These are phyloP conservation scores for Fomitopsis betulina DNA, from an alignment of 1,284 basidiomycete genomes.

Conservation along the genomic window DNA sequence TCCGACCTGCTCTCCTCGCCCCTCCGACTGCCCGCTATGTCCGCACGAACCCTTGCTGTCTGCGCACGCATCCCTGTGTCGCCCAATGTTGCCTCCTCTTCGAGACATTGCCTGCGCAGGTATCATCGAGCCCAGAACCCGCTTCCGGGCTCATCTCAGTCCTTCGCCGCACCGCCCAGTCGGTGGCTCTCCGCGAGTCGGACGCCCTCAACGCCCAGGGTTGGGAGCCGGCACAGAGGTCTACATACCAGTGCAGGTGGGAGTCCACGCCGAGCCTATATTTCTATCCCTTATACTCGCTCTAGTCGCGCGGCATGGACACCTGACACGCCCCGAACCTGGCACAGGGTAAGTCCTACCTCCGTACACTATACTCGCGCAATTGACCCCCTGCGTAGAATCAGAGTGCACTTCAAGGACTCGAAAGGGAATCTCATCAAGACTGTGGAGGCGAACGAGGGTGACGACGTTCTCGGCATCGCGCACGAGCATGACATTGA, in stretches of 20 bases:
- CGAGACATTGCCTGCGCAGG: neutral
- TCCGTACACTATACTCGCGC: neutral
- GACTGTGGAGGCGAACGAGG: conserved; percentile 90
- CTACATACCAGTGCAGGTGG: neutral
- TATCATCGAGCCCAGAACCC: neutral
- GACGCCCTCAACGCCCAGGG: neutral
- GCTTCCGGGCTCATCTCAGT: neutral
- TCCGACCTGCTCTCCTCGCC: neutral
- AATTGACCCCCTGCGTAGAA: conserved; percentile 38
- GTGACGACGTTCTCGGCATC: conserved; percentile 87
- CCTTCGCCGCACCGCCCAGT: neutral
- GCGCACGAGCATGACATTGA: conserved; percentile 98
- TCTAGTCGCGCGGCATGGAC: conserved; percentile 29
- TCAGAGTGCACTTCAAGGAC: conserved; percentile 89
- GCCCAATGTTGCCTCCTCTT: neutral
- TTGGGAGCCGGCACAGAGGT: neutral
- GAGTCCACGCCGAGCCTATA: too few relatives aligned
- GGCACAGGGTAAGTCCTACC: conserved; percentile 58
- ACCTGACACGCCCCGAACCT: conserved; percentile 49
- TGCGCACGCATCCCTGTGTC: neutral
- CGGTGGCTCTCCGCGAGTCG: neutral
- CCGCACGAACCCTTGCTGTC: neutral
- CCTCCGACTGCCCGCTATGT: neutral
- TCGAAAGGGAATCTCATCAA: conserved; percentile 80
- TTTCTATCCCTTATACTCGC: neutral